Evolutionary conservation across 2,329 filamentous ascomycete species (phyloP), one percentile per base, ranked within the genome.

Genomic region (Hortaea werneckii): DNA sequence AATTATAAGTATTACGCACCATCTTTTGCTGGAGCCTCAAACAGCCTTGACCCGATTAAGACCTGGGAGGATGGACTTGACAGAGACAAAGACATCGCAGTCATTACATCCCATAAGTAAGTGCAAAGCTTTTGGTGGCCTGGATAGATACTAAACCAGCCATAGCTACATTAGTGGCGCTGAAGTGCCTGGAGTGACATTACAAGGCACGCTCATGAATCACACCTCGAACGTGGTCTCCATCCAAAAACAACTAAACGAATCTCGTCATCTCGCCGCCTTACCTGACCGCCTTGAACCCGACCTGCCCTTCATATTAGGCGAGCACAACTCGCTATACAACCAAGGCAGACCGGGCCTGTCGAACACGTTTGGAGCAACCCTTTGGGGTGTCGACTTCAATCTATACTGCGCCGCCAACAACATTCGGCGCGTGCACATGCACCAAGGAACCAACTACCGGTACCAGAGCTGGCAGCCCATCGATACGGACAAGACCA

Each of bases 391-490:
- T 26, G 56, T 82, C 9, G 79, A 83, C 61, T 82, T 80, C 65
- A 75, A 75, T 51, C 66, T 82, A 5, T 77, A 74, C 57, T 71
- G 70, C 44, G 79, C 79, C 1, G 66, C 73, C 0, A 70, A 71
- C 2, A 74, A 74, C 11, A 75, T 83, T 62, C 65, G 65, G 39
- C 72, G 79, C 13, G 70, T 78, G 2, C 77, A 82, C 57, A 78
- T 82, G 75, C 80, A 83, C 61, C 73, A 76, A 66, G 79, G 79
- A 8, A 80, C 76, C 10, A 72, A 80, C 58, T 82, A 78, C 57
- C 70, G 78, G 6, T 82, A 82, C 57, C 69, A 69, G 48, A 65
- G 70, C 40, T 82, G 79, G 79, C 79, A 83, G 55, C 78, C 79
- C 0, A 54, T 80, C 39, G 55, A 65, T 4, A 80, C 77, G 0